Conservation (phyloP, 2,329 filamentous ascomycete genomes). For the Knufia petricola region DNA sequence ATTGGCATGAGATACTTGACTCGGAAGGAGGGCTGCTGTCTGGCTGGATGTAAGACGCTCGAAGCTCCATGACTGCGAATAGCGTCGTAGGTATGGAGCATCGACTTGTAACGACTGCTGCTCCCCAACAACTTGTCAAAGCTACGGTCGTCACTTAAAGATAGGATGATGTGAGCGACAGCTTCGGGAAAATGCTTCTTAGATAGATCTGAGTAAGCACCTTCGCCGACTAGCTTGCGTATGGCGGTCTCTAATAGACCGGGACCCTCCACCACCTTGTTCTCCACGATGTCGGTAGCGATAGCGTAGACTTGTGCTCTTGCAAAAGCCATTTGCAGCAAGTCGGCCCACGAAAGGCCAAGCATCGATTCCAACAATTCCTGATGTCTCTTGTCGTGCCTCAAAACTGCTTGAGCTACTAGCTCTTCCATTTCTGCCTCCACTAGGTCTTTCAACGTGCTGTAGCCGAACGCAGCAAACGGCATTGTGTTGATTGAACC, state of each 20-base stretch:
- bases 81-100: slow-evolving; percentile 53
- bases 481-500: slow-evolving; percentile 64
- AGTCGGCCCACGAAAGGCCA: slow-evolving; percentile 42
- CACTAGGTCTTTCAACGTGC: slow-evolving; percentile 58
- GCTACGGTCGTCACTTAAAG: slow-evolving; percentile 67
- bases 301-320: slow-evolving; percentile 77
- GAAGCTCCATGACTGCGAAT: slow-evolving; percentile 65
- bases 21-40: slow-evolving; percentile 79
- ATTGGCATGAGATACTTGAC: slow-evolving; percentile 67
- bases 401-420: slow-evolving; percentile 72
- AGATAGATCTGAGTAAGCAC: slow-evolving; percentile 53
- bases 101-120: slow-evolving; percentile 48
- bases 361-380: slow-evolving; percentile 52
- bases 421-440: slow-evolving; percentile 64
- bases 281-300: slow-evolving; percentile 57
- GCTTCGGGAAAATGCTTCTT: slow-evolving; percentile 66
- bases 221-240: slow-evolving; percentile 58
- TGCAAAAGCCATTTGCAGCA: slow-evolving; percentile 62
- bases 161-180: slow-evolving; percentile 63
- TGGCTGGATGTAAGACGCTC: slow-evolving; percentile 55
- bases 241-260: slow-evolving; percentile 56
- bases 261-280: slow-evolving; percentile 34
- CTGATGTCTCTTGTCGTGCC: slow-evolving; percentile 57
- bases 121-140: slow-evolving; percentile 59
- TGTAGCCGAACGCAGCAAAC: slow-evolving; percentile 74